Evolutionary conservation across 768 basidiomycete genomes (phyloP).

Genomic region (Phallus indusiatus): DNA sequence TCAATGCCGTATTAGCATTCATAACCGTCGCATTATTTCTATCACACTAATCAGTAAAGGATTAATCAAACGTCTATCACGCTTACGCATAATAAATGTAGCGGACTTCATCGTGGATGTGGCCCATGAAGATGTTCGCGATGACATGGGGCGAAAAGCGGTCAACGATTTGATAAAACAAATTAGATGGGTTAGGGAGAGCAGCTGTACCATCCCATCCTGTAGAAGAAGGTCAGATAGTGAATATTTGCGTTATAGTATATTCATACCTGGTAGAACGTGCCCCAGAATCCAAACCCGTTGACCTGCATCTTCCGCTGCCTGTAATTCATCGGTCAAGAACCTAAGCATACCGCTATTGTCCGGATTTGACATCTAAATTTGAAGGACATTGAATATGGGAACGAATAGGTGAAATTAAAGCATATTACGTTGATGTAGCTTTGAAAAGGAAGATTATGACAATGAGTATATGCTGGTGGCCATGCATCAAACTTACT

Average conservation of each 20-base stretch:
- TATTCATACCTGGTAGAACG: constrained; percentile 40
- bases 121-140: constrained; percentile 18
- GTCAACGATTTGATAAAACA: constrained; percentile 39
- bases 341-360: constrained; percentile 70
- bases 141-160: constrained; percentile 19
- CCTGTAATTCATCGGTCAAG: constrained; percentile 69
- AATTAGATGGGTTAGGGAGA: constrained; percentile 52
- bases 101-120: constrained; percentile 20
- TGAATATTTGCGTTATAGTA: no score
- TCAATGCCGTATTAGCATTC: background rate
- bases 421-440: constrained; percentile 5
- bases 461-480: background rate
- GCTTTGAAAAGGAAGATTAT: background rate
- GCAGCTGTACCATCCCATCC: constrained; percentile 51
- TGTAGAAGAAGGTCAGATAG: background rate
- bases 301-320: constrained; percentile 67
- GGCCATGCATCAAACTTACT: background rate
- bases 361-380: constrained; percentile 50
- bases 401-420: background rate
- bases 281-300: constrained; percentile 50
- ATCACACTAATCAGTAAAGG: background rate
- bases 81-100: constrained; percentile 14
- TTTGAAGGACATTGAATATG: no score
- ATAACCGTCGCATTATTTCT: constrained; percentile 7
- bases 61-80: constrained; percentile 1